Evolutionary conservation across 2,329 filamentous ascomycete species (phyloP), one percentile per base, ranked within the genome.

Genomic region (Didymella pomorum): DNA sequence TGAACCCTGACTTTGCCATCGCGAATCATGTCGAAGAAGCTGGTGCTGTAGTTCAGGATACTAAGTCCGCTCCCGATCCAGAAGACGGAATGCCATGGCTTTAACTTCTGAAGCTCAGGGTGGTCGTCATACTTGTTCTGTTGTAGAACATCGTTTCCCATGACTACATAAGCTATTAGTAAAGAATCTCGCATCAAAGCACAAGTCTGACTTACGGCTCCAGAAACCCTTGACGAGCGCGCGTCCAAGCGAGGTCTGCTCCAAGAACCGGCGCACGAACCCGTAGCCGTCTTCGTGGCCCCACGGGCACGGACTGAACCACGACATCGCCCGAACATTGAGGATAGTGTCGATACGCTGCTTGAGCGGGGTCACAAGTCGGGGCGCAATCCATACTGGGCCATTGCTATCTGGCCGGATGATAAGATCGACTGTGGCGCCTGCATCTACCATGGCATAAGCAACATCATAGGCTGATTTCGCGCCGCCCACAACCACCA

Each of bases 331-430:
- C 33, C 52, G 47, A 16, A 55, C 44, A n/a, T 55, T 55, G 9
- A 55, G 52, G 18, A 55, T 55, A 9, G 52, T 55, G 26, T 92
- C 89, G 0, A 91, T 78, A 81, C 85, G 87, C 56, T 82, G 83
- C 71, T 87, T 88, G n/a, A 90, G 70, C 0, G 87, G 87, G 1
- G 88, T 90, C 9, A 91, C 87, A 55, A 85, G 86, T 1, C 83
- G 75, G 1, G 85, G 84, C 0, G 84, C 75, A 72, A 89, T 83
- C 81, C 83, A 89, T 0, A 80, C 78, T 0, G 87, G 86, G 0
- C 87, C 87, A 58, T 83, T 80, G 4, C 85, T 86, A 16, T 76
- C 80, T 14, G 80, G 77, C 45, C 86, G 80, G 56, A 89, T 84
- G 5, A 89, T 75, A 78, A 86, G 82, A 53, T 85, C 80, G 14